Evolutionary conservation across 169 alveolate genomes (phyloP).

Genomic region (Amoebophrya sp.): DNA sequence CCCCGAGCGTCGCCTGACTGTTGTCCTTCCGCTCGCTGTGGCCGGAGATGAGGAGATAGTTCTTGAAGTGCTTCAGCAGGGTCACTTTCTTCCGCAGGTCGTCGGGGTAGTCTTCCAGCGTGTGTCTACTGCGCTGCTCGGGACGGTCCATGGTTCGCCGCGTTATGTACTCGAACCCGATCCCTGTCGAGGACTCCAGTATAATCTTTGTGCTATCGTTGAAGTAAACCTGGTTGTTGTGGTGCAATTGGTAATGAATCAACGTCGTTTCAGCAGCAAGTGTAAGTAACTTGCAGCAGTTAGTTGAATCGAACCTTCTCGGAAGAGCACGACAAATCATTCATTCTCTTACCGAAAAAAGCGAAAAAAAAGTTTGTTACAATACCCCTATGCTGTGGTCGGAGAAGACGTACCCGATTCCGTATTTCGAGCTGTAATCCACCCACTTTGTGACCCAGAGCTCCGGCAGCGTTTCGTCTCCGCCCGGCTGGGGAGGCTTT

Average conservation of each 20-base stretch:
- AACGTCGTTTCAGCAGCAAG: too few relatives aligned
- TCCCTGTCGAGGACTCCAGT: not conserved
- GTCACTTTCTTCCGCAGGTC: constrained; percentile 44
- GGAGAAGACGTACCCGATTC: not conserved
- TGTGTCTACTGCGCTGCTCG: not conserved
- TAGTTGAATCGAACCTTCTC: too few relatives aligned
- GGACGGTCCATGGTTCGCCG: not conserved
- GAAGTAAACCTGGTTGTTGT: too few relatives aligned
- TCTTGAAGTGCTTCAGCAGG: constrained; percentile 43
- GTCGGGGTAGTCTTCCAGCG: constrained; percentile 7
- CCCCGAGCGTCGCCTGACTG: not conserved
- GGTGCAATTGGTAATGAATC: too few relatives aligned
- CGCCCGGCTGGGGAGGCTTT: too few relatives aligned
- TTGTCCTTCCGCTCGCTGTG: constrained; percentile 37
- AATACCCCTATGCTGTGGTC: not conserved
- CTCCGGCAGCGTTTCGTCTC: not conserved
- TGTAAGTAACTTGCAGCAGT: too few relatives aligned
- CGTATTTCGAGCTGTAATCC: constrained; percentile 42
- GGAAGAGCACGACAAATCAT: too few relatives aligned
- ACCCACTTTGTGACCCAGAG: constrained; percentile 45
- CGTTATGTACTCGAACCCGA: not conserved
- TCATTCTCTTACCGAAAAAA: too few relatives aligned
- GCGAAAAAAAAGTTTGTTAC: too few relatives aligned
- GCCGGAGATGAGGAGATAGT: constrained; percentile 34
- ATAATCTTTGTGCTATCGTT: not conserved